phyloP scores from a whole-genome alignment of 768 basidiomycete genomes.

The Leucogyrophana mollusca region DNA sequence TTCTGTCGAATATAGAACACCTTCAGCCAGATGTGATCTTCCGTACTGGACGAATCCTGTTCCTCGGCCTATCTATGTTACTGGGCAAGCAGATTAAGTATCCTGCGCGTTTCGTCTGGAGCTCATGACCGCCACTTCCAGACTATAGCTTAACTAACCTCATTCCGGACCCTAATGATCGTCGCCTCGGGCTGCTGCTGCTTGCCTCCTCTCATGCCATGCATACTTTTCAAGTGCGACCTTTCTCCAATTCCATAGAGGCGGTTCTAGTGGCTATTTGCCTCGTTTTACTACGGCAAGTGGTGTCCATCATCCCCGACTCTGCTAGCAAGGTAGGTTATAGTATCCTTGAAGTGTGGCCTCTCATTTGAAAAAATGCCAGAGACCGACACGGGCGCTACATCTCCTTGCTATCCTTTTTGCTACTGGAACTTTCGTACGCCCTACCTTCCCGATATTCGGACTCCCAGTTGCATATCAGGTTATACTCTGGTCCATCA shows the following conservation, averaged over 20 bases:
- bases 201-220: slow-evolving; percentile 36
- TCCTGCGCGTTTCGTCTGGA: not conserved
- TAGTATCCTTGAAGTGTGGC: no score
- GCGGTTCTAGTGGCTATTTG: slow-evolving; percentile 28
- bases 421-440: slow-evolving; percentile 31
- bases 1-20: not conserved
- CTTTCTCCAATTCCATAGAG: slow-evolving; percentile 40
- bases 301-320: not conserved
- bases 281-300: slow-evolving; percentile 20
- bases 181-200: slow-evolving; percentile 23
- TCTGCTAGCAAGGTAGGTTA: not conserved
- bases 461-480: slow-evolving; percentile 29
- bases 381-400: slow-evolving; percentile 6
- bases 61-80: slow-evolving; percentile 28
- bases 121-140: slow-evolving; percentile 11
- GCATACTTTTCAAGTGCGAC: slow-evolving; percentile 36
- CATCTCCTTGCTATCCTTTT: slow-evolving; percentile 24
- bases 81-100: slow-evolving; percentile 25
- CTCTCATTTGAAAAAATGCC: no score
- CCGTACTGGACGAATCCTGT: slow-evolving; percentile 26
- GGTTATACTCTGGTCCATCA: slow-evolving; percentile 13
- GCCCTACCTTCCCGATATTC: slow-evolving; percentile 36
- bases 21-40: slow-evolving; percentile 22
- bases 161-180: slow-evolving; percentile 13
- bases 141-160: slow-evolving; percentile 25